Percentiles rank a stretch among this genome's conserved stretches.
Evolutionary conservation across 148 eudicot genomes (phyloP).

Genomic region (Fagopyrum esculentum): DNA sequence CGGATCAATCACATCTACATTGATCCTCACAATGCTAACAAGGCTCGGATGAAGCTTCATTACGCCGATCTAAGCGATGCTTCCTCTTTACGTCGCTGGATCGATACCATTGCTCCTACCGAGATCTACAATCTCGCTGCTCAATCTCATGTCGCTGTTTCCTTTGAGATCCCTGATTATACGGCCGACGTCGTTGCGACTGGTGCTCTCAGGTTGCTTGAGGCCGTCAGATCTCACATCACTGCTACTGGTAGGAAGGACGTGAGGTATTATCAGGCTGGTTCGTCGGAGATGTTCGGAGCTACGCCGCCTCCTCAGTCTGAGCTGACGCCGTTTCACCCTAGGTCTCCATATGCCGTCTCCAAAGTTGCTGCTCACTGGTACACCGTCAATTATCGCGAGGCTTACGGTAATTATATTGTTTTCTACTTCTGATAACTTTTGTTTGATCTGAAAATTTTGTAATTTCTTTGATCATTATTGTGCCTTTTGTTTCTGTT

Average conservation of each 20-base stretch:
- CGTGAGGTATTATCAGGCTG: constrained; percentile 81
- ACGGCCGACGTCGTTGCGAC: constrained; percentile 98
- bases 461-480: not conserved
- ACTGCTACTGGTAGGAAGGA: constrained; percentile 50
- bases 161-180: constrained; percentile 93
- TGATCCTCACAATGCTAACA: constrained; percentile 64
- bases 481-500: not conserved
- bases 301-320: constrained; percentile 81
- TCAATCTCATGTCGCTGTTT: constrained; percentile 92
- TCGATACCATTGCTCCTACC: constrained; percentile 65
- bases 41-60: constrained; percentile 90
- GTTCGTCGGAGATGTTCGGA: constrained; percentile 96
- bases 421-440: not conserved
- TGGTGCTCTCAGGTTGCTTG: constrained; percentile 68
- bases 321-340: constrained; percentile 79
- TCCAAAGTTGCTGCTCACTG: constrained; percentile 90
- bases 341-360: constrained; percentile 86
- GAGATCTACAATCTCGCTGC: constrained; percentile 96
- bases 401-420: constrained; percentile 62
- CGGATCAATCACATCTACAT: constrained; percentile 94
- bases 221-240: constrained; percentile 83
- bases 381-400: constrained; percentile 95
- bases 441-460: not conserved
- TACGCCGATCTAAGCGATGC: constrained; percentile 95
- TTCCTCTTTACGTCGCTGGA: constrained; percentile 79